Percentiles rank a stretch among this genome's conserved stretches.
Conservation (phyloP, 257 asterid species). For the Solanum etuberosum region DNA sequence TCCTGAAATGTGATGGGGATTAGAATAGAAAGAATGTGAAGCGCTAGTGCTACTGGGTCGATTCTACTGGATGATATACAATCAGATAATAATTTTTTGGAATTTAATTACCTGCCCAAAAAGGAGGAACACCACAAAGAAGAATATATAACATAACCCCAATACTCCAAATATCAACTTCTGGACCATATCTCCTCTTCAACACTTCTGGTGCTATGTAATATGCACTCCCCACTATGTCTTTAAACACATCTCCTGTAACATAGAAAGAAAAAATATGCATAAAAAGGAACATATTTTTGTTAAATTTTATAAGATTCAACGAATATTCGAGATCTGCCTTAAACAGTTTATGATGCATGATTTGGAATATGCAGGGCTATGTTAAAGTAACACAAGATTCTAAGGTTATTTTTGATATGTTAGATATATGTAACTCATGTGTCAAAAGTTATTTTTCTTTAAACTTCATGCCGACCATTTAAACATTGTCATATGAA, state of each 20-base stretch:
- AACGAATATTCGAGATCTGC: not conserved
- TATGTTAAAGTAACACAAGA: not conserved
- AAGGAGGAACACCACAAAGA: constrained; percentile 64
- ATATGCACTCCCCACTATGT: constrained; percentile 59
- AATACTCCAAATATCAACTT: constrained; percentile 56
- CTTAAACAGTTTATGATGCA: not conserved
- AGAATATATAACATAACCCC: constrained; percentile 61
- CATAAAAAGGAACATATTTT: not conserved
- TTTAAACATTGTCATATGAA: not conserved
- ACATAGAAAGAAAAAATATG: not conserved
- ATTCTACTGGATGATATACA: not conserved
- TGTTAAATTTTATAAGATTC: not conserved
- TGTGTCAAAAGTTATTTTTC: not conserved
- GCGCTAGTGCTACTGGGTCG: not conserved
- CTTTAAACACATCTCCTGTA: constrained; percentile 51
- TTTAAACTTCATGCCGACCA: not conserved
- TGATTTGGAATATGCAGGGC: not conserved
- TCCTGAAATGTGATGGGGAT: not conserved
- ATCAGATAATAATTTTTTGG: not conserved
- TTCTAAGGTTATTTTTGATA: not conserved
- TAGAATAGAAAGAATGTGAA: not conserved
- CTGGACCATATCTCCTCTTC: constrained; percentile 49
- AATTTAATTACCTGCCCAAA: constrained; percentile 42
- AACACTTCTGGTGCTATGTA: constrained; percentile 61
- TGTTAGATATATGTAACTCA: not conserved